Evolutionary conservation across 108 stramenopile genomes (phyloP).

Genomic region (Phaeodactylum tricornutum): DNA sequence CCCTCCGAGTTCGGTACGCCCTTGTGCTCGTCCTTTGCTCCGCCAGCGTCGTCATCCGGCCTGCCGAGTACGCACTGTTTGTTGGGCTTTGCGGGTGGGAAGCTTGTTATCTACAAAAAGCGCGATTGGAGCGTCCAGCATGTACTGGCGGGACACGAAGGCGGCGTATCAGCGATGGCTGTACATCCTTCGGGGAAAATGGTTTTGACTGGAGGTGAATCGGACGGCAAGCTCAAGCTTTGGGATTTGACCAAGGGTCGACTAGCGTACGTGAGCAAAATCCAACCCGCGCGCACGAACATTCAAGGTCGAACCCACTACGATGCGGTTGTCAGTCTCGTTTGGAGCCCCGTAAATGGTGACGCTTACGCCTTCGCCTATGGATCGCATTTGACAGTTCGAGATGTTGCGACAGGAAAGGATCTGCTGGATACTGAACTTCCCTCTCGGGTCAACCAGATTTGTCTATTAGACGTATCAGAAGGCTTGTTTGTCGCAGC

Average conservation of each 20-base stretch:
- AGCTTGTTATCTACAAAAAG: conserved; percentile 77
- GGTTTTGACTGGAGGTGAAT: conserved; percentile 61
- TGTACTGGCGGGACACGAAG: conserved; percentile 71
- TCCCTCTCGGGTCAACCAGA: conserved; percentile 60
- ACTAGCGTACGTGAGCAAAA: conserved; percentile 60
- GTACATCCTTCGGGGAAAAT: conserved; percentile 79
- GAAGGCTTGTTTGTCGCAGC: conserved; percentile 71
- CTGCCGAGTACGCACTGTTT: conserved; percentile 53
- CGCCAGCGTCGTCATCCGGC: conserved; percentile 20
- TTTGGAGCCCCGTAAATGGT: conserved; percentile 31
- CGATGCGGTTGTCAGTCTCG: conserved; percentile 42
- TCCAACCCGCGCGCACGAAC: conserved; percentile 21
- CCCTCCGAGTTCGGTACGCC: conserved; percentile 75
- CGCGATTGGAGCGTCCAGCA: conserved; percentile 79
- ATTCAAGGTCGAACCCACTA: conserved; percentile 30
- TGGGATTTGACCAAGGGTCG: conserved; percentile 89
- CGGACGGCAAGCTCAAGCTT: conserved; percentile 69
- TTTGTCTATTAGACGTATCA: conserved; percentile 52
- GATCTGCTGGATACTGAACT: conserved; percentile 70
- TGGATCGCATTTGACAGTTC: conserved; percentile 60
- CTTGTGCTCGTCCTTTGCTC: conserved; percentile 66
- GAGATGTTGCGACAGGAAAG: conserved; percentile 72
- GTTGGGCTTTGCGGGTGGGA: conserved; percentile 63
- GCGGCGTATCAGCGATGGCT: conserved; percentile 56
- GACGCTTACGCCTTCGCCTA: conserved; percentile 54